A percentile compares a stretch with the other conserved stretches of the same genome.
phyloP scores from a whole-genome alignment of 2,329 filamentous ascomycete species.

The Thermothelomyces thermophilus region DNA sequence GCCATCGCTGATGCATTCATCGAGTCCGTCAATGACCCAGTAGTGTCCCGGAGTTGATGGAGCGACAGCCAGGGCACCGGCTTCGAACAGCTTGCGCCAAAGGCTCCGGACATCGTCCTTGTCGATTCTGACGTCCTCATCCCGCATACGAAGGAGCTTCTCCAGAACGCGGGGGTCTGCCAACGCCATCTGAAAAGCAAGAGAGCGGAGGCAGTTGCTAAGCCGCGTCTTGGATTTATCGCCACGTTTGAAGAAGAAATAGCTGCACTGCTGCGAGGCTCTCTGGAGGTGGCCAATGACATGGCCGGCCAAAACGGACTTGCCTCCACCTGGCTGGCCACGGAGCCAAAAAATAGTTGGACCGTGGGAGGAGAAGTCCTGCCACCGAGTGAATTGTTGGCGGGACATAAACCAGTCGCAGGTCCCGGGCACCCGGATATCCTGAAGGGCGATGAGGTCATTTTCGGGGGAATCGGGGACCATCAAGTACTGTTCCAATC shows the following conservation, averaged over 20 bases:
- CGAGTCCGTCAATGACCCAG: constrained; percentile 1
- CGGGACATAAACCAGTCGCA: constrained; percentile 25
- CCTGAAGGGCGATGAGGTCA: neutral
- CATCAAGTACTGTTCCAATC: neutral
- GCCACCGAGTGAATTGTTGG: constrained; percentile 16
- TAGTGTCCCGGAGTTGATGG: neutral
- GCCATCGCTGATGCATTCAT: neutral
- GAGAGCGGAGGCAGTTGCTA: constrained; percentile 24
- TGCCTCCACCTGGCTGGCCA: constrained; percentile 30
- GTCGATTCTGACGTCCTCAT: constrained; percentile 19
- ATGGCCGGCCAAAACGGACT: constrained; percentile 29
- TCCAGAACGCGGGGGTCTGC: constrained; percentile 16
- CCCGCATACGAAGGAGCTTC: constrained; percentile 19
- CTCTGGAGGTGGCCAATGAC: constrained; percentile 24
- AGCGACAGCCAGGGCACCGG: neutral
- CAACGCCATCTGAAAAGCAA: constrained; percentile 32
- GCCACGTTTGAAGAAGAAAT: constrained; percentile 32
- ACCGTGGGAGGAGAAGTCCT: constrained; percentile 16
- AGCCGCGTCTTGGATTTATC: constrained; percentile 26
- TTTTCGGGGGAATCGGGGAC: neutral
- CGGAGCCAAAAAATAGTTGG: constrained; percentile 25
- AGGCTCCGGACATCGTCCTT: constrained; percentile 23
- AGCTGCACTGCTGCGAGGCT: constrained; percentile 21
- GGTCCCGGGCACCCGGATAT: constrained; percentile 13
- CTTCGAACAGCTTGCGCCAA: constrained; percentile 26